A percentile compares a stretch with the other conserved stretches of the same genome.
These are phyloP conservation scores for Salix suchowensis DNA, from an alignment of 345 rosid genomes.

Conservation along the genomic window DNA sequence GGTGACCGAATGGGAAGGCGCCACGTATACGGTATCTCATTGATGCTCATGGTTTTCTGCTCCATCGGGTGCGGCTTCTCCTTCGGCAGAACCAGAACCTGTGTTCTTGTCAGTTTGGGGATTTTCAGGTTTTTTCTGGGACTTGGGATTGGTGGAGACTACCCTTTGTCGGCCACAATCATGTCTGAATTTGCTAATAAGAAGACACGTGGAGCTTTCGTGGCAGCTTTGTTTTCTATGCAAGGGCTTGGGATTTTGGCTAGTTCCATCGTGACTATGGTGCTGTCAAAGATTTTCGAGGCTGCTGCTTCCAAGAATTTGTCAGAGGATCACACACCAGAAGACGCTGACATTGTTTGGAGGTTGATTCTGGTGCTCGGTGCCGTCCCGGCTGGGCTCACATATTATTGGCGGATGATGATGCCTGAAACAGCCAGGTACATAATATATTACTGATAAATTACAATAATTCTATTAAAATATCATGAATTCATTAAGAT, in stretches of 20 bases:
- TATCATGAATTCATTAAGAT: no score
- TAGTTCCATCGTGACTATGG: slow-evolving; percentile 50
- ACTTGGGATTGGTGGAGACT: slow-evolving; percentile 72
- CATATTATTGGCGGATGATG: slow-evolving; percentile 73
- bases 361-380: slow-evolving; percentile 70
- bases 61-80: slow-evolving; percentile 67
- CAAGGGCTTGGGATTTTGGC: slow-evolving; percentile 68
- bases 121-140: slow-evolving; percentile 65
- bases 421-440: slow-evolving; percentile 92
- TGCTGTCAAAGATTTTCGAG: slow-evolving; percentile 36
- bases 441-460: not conserved
- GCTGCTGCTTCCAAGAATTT: not conserved
- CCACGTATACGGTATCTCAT: slow-evolving; percentile 51
- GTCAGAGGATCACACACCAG: slow-evolving; percentile 24
- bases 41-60: slow-evolving; percentile 51
- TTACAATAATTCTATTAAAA: no score
- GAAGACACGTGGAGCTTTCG: slow-evolving; percentile 65
- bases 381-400: slow-evolving; percentile 71
- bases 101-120: slow-evolving; percentile 54
- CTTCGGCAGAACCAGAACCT: slow-evolving; percentile 40
- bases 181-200: slow-evolving; percentile 82
- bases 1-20: slow-evolving; percentile 65
- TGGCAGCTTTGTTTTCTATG: slow-evolving; percentile 71
- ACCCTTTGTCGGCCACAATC: slow-evolving; percentile 72
- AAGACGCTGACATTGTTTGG: slow-evolving; percentile 59